phyloP scores from a whole-genome alignment of 169 alveolate genomes.

The Plasmodium falciparum region DNA sequence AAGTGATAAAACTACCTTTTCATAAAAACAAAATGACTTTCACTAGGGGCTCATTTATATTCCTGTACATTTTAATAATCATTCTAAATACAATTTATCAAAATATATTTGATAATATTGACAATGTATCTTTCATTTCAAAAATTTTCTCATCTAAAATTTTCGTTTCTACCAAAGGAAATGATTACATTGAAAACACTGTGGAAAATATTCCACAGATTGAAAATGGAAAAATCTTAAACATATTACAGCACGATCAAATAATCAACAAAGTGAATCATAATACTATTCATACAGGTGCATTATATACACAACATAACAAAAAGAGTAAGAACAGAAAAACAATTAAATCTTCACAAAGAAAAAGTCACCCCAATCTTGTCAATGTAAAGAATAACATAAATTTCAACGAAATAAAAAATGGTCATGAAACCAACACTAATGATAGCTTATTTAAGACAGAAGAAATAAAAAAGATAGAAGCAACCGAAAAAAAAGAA shows the following conservation, averaged over 20 bases:
- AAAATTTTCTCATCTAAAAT: neutral
- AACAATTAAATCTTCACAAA: conserved; percentile 1
- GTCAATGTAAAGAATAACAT: neutral
- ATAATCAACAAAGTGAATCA: neutral
- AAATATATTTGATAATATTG: conserved; percentile 6
- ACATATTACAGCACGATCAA: conserved; percentile 18
- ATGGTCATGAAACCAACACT: neutral
- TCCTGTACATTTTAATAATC: conserved; percentile 8
- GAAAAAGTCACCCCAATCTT: neutral
- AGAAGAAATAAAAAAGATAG: neutral
- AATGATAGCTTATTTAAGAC: too few relatives aligned
- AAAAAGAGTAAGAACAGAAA: neutral
- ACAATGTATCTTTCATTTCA: neutral
- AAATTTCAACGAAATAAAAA: neutral
- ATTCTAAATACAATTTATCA: conserved; percentile 26
- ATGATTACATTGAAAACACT: neutral
- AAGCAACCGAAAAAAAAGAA: neutral
- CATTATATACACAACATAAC: neutral
- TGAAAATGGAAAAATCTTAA: conserved; percentile 25
- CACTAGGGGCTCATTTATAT: conserved; percentile 10
- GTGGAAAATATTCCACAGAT: neutral
- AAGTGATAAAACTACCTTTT: too few relatives aligned
- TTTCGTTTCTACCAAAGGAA: conserved; percentile 8
- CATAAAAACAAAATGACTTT: conserved; percentile 14
- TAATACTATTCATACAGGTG: too few relatives aligned